Evolutionary conservation across 352 stramenopile species (phyloP).

Genomic region (Aphanomyces cochlioides): DNA sequence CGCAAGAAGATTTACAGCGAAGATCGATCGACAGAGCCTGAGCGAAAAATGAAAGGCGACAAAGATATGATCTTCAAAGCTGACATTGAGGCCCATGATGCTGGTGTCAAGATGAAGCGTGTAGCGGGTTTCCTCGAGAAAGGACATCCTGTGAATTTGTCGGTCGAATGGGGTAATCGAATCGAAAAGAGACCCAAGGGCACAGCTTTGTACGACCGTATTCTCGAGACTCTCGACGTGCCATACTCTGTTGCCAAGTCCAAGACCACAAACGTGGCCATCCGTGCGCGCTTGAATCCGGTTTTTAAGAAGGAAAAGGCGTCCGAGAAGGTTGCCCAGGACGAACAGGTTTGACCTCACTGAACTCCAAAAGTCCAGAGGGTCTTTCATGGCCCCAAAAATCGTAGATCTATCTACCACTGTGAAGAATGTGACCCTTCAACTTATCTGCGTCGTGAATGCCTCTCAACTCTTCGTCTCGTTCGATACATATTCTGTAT

Average conservation of each 20-base stretch:
- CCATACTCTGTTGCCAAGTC: slow-evolving; percentile 17
- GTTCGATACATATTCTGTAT: too few species aligned
- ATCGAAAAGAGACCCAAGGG: slow-evolving; percentile 3
- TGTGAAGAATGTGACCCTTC: too few species aligned
- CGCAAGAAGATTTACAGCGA: not conserved
- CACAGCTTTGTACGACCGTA: slow-evolving; percentile 9
- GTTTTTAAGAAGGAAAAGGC: slow-evolving; percentile 3
- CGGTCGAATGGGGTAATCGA: slow-evolving; percentile 19
- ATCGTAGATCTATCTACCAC: too few species aligned
- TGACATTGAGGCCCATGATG: slow-evolving; percentile 18
- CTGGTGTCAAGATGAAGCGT: slow-evolving; percentile 18
- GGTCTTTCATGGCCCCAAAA: too few species aligned
- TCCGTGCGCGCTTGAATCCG: slow-evolving; percentile 21
- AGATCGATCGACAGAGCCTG: not conserved
- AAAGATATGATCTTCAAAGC: slow-evolving; percentile 25
- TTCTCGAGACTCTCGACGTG: slow-evolving; percentile 13
- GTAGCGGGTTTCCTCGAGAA: slow-evolving; percentile 23
- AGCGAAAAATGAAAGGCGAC: slow-evolving; percentile 19
- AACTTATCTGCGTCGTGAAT: too few species aligned
- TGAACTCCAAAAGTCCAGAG: not conserved
- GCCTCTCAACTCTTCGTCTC: too few species aligned
- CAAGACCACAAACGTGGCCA: slow-evolving; percentile 15
- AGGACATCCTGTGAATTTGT: slow-evolving; percentile 20
- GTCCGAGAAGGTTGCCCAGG: not conserved
- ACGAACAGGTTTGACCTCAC: not conserved